Base-by-base conservation (phyloP, 768 basidiomycete genomes). In the Ephemerocybe angulata region DNA sequence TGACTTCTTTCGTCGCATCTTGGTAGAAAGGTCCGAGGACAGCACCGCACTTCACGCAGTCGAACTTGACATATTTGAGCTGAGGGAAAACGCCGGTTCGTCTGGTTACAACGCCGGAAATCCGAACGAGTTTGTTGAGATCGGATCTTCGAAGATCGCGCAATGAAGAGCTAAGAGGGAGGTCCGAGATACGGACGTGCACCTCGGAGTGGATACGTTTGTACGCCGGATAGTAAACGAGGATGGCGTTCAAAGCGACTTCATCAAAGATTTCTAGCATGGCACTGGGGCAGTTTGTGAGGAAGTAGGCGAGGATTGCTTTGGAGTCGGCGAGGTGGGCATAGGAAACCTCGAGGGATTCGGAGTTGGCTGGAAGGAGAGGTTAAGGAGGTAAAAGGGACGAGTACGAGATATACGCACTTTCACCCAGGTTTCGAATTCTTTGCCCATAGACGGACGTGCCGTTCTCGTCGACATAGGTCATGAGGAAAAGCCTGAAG, bases 21-120 rank as follows among this genome's bases (percentile, higher is more conserved):
- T 99, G 97, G 68, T 93, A 96, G 76, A 98, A 98, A 1, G 97
- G 97, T 13, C 97, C 97, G 15, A 98, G 78, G 25, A 92, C 85
- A n/a, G 86, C 89, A 17, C 89, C 88, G 63, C 97, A 99, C 68
- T 96, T 98, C 53, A 82, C 81, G 71, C 97, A 99, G 69, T 98
- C 93, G 64, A 99, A 99, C 68, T 98, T 98, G 70, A 99, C 95
- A 65, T 98, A 97, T 74, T 99, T 98, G 56, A 99, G 76, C 70
- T 99, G 97, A n/a, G 97, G 97, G 72, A 98, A 98, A 10, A 99
- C 95, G 10, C 97, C 96, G 8, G 87, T 93, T 35, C 97, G 81
- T 55, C 97, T 78, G 1, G 97, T 99, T 42, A 99, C 97, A 17
- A 99, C 97, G 12, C 97, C 97, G 7, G 88, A 84, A 6, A 99